Conservation (phyloP, 495 filamentous ascomycete genomes). For the Halenospora varia region DNA sequence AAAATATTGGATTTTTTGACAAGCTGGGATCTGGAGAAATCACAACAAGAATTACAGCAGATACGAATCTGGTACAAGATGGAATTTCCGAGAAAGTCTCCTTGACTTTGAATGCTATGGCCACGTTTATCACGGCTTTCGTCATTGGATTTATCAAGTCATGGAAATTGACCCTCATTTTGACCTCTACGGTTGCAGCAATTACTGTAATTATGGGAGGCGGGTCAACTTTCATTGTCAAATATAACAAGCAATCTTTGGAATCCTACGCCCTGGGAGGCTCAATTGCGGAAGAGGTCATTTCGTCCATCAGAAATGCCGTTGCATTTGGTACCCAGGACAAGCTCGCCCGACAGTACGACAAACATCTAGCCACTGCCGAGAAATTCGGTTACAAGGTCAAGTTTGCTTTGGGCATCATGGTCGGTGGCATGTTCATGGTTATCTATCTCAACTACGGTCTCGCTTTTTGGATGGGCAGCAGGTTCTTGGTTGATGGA, state of each 20-base stretch:
- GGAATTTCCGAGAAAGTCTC: constrained; percentile 85
- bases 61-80: constrained; percentile 85
- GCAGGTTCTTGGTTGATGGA: constrained; percentile 65
- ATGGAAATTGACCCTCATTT: constrained; percentile 80
- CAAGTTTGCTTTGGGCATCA: constrained; percentile 62
- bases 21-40: constrained; percentile 89
- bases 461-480: constrained; percentile 94
- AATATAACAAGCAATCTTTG: constrained; percentile 72
- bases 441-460: constrained; percentile 87
- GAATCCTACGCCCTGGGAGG: constrained; percentile 79
- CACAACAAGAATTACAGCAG: constrained; percentile 86
- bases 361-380: constrained; percentile 64
- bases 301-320: constrained; percentile 91
- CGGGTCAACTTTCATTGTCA: constrained; percentile 69
- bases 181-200: constrained; percentile 71
- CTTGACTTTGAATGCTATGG: constrained; percentile 65
- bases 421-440: constrained; percentile 80
- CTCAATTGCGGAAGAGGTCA: constrained; percentile 88
- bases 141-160: constrained; percentile 82
- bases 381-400: constrained; percentile 74
- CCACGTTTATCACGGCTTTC: constrained; percentile 85
- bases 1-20: constrained; percentile 93
- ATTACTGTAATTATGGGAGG: constrained; percentile 71
- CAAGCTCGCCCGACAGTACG: constrained; percentile 81
- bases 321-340: constrained; percentile 90